phyloP scores from a whole-genome alignment of 148 eudicot species.

The Spergularia bocconei region DNA sequence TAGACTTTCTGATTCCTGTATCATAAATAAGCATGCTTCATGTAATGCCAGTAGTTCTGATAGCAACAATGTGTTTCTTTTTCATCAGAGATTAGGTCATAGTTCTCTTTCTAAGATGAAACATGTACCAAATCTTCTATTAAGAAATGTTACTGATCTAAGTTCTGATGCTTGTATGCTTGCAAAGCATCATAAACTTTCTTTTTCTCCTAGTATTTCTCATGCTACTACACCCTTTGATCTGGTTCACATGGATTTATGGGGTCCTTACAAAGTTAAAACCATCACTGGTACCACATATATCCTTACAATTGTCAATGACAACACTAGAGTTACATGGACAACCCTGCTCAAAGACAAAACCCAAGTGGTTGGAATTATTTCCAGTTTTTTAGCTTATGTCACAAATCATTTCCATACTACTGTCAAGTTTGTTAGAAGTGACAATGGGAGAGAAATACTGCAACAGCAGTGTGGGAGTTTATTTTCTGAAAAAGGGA shows the following conservation, averaged over 20 bases:
- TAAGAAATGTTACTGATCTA: no score
- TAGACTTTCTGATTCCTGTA: no score
- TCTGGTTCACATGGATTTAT: neutral
- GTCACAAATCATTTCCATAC: neutral
- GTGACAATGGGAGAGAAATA: no score
- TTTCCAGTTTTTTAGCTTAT: neutral
- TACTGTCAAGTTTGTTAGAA: neutral
- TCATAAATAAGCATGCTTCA: no score
- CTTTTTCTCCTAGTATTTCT: neutral
- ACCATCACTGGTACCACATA: neutral
- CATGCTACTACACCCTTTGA: neutral
- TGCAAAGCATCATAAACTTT: neutral
- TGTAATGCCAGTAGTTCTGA: no score
- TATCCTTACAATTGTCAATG: neutral
- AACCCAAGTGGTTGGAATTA: neutral
- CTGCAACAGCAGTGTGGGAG: no score
- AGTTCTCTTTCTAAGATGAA: no score
- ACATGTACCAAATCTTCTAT: no score
- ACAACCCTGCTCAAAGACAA: neutral
- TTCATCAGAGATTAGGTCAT: no score
- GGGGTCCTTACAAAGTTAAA: neutral
- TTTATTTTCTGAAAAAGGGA: no score
- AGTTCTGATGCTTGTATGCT: neutral
- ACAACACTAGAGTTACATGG: neutral
- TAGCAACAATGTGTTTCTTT: no score